Conservation (phyloP, 2,329 filamentous ascomycete genomes). For the Pleomassaria siparia region DNA sequence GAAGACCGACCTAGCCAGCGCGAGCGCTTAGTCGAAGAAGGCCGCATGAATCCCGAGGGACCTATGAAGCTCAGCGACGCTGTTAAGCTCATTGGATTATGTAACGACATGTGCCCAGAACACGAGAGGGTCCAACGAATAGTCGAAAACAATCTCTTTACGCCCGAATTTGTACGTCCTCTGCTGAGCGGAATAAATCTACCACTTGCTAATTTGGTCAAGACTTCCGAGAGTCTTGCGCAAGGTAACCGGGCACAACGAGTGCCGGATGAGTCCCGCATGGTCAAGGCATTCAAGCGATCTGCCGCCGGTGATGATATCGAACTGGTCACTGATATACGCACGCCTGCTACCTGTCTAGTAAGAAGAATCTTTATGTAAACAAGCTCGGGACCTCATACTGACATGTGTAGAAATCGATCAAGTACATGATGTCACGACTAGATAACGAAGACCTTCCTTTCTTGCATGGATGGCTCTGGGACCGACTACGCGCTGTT, state of each 20-base stretch:
- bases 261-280: constrained; percentile 53
- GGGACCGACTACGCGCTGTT: constrained; percentile 66
- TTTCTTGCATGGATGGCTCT: constrained; percentile 63
- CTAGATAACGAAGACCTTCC: constrained; percentile 53
- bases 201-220: constrained; percentile 3
- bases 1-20: constrained; percentile 44
- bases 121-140: constrained; percentile 64
- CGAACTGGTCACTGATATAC: constrained; percentile 64
- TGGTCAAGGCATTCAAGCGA: constrained; percentile 66
- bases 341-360: constrained; percentile 54
- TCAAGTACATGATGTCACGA: constrained; percentile 48
- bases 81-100: constrained; percentile 63
- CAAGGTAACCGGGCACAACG: constrained; percentile 32
- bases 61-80: constrained; percentile 61
- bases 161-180: constrained; percentile 57
- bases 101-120: constrained; percentile 65
- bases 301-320: constrained; percentile 65
- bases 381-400: background rate
- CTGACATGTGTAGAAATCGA: constrained; percentile 38
- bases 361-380: constrained; percentile 26
- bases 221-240: constrained; percentile 38
- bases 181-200: constrained; percentile 5
- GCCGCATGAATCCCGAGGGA: constrained; percentile 54
- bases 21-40: constrained; percentile 46
- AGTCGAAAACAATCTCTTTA: constrained; percentile 62